phyloP scores from a whole-genome alignment of 1,284 basidiomycete genomes.

The Volvariella volvacea region DNA sequence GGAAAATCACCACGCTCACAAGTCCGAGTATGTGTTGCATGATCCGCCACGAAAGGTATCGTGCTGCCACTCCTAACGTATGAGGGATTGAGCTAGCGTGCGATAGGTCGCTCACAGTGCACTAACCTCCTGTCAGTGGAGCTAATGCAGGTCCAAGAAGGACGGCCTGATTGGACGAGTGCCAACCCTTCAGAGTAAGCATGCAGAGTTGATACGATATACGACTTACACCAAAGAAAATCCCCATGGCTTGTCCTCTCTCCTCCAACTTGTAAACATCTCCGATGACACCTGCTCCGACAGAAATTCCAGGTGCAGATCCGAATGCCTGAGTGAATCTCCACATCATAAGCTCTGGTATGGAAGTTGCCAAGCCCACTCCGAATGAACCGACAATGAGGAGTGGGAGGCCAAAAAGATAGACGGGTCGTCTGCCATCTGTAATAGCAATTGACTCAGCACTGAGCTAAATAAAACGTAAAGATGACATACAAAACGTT shows the following conservation, averaged over 20 bases:
- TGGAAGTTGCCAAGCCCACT: slow-evolving; percentile 34
- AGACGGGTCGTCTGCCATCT: slow-evolving; percentile 52
- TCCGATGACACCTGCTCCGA: slow-evolving; percentile 50
- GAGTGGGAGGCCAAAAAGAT: slow-evolving; percentile 46
- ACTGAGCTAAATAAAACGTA: too few relatives aligned
- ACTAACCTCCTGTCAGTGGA: slow-evolving; percentile 27
- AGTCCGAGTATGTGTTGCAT: slow-evolving; percentile 44
- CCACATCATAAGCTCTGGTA: slow-evolving; percentile 44
- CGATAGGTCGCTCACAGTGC: slow-evolving; percentile 1
- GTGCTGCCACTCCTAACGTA: slow-evolving; percentile 32
- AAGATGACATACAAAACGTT: slow-evolving; percentile 8
- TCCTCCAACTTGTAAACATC: slow-evolving; percentile 49
- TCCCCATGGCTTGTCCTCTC: slow-evolving; percentile 48
- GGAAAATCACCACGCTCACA: slow-evolving; percentile 29
- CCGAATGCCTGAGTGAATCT: slow-evolving; percentile 55
- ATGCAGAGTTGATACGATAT: neutral
- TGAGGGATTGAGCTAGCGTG: slow-evolving; percentile 20
- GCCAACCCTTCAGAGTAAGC: neutral
- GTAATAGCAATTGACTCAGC: slow-evolving; percentile 1
- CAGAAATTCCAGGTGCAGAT: slow-evolving; percentile 33
- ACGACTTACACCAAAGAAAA: slow-evolving; percentile 39
- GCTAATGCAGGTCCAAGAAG: slow-evolving; percentile 31
- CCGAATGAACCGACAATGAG: slow-evolving; percentile 48
- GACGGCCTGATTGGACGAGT: slow-evolving; percentile 24
- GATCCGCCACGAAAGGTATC: slow-evolving; percentile 56